phyloP scores from a whole-genome alignment of 1,139 yeast genomes.

The Pichia sp. region DNA sequence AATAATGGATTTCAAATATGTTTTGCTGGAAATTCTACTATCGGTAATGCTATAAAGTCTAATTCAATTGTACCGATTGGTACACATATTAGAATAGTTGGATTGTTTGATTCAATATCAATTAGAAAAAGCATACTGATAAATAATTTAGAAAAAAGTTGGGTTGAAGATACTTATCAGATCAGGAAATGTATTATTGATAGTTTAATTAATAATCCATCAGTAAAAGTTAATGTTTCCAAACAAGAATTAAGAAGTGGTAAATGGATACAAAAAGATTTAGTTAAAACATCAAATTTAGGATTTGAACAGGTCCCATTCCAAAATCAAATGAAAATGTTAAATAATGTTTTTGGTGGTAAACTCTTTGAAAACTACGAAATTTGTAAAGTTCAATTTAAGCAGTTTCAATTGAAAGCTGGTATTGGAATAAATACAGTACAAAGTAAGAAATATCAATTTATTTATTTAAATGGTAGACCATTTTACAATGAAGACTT shows the following conservation, averaged over 20 bases:
- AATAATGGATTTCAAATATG: slow-evolving; percentile 24
- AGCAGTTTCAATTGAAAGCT: slow-evolving; percentile 24
- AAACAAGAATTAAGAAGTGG: slow-evolving; percentile 17
- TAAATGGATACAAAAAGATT: background rate
- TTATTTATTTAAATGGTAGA: slow-evolving; percentile 41
- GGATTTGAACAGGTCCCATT: slow-evolving; percentile 2
- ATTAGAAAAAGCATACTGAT: slow-evolving; percentile 42
- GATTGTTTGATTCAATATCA: slow-evolving; percentile 50
- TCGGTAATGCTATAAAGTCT: slow-evolving; percentile 5
- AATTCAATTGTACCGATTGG: slow-evolving; percentile 32
- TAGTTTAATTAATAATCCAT: slow-evolving; percentile 30
- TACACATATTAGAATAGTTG: slow-evolving; percentile 42
- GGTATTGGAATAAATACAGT: slow-evolving; percentile 30
- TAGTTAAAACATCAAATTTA: background rate
- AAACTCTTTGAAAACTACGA: slow-evolving; percentile 17
- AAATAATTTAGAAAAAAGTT: slow-evolving; percentile 19
- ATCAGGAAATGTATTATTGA: slow-evolving; percentile 35
- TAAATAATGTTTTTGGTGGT: slow-evolving; percentile 22
- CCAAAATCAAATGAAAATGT: slow-evolving; percentile 13
- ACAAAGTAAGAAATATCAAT: slow-evolving; percentile 37
- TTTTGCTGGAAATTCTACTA: slow-evolving; percentile 13
- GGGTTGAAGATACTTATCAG: slow-evolving; percentile 27
- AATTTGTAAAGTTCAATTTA: slow-evolving; percentile 18
- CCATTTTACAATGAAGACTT: slow-evolving; percentile 27
- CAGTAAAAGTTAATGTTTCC: slow-evolving; percentile 25